phyloP scores from a whole-genome alignment of 2,329 filamentous ascomycete genomes.

The Phaeosphaeria sp. region DNA sequence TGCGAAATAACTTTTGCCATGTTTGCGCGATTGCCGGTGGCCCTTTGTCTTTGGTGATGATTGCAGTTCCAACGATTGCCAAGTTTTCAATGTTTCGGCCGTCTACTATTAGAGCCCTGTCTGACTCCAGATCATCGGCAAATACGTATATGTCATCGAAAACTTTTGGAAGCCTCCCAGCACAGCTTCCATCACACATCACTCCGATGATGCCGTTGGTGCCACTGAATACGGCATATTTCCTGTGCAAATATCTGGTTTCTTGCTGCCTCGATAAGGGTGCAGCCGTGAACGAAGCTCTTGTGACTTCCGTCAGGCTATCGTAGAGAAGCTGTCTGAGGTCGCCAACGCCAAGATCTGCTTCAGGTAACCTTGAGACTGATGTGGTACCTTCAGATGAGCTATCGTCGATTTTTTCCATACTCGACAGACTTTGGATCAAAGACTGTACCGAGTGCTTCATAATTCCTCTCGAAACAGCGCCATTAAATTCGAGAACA shows the following conservation, averaged over 20 bases:
- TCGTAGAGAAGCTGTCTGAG: not conserved
- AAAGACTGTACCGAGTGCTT: not conserved
- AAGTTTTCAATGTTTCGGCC: not conserved
- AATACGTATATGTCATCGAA: conserved; percentile 17
- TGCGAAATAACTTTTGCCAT: not conserved
- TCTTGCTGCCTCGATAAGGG: not conserved
- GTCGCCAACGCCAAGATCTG: not conserved
- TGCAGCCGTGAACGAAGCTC: not conserved
- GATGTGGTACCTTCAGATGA: not conserved
- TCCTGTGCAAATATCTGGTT: not conserved
- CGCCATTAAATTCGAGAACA: not conserved
- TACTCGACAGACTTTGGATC: not conserved
- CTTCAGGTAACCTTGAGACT: not conserved
- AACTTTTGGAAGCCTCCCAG: not conserved
- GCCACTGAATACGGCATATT: conserved; percentile 10
- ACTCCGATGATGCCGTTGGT: conserved; percentile 17
- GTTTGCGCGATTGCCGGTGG: not conserved
- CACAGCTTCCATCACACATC: conserved; percentile 7
- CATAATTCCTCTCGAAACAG: not conserved
- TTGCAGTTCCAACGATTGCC: not conserved
- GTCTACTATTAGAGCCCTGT: conserved; percentile 6
- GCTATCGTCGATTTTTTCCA: not conserved
- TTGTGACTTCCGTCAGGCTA: not conserved
- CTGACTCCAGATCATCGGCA: conserved; percentile 10
- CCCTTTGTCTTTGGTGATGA: not conserved